A percentile compares a stretch with the other conserved stretches of the same genome.
Conservation (phyloP, 805 yeast species). For the Priceomyces castillae region DNA sequence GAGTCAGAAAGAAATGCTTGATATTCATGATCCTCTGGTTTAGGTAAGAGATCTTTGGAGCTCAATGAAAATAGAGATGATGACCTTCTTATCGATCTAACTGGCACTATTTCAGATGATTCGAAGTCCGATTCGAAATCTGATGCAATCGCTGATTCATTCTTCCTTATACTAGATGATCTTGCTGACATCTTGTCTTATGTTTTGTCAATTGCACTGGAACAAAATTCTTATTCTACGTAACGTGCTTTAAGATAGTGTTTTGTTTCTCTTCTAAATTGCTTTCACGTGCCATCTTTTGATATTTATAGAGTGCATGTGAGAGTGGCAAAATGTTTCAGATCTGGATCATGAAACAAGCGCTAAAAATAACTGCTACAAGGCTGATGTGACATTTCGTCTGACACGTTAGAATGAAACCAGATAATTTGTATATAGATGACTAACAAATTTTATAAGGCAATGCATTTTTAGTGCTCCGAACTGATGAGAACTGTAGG, state of each 20-base stretch:
- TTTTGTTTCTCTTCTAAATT: neutral
- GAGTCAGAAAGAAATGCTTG: slow-evolving; percentile 76
- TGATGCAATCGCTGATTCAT: slow-evolving; percentile 36
- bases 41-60: slow-evolving; percentile 58
- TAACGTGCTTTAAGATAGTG: neutral
- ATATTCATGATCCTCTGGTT: slow-evolving; percentile 76
- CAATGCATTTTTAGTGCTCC: slow-evolving; percentile 4
- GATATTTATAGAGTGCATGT: no score
- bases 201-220: neutral
- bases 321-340: no score
- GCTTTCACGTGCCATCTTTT: slow-evolving; percentile 3
- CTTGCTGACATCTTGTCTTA: slow-evolving; percentile 8
- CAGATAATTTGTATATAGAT: neutral
- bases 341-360: no score
- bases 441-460: neutral
- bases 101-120: slow-evolving; percentile 12
- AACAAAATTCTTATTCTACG: neutral
- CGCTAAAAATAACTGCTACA: no score
- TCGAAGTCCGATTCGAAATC: slow-evolving; percentile 35
- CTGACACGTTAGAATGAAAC: neutral
- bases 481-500: slow-evolving; percentile 14
- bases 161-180: slow-evolving; percentile 20
- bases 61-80: slow-evolving; percentile 54
- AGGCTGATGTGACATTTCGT: no score
- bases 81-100: slow-evolving; percentile 42